These are phyloP conservation scores for Andrographis paniculata DNA, from an alignment of 305 asterid species.

Conservation along the genomic window DNA sequence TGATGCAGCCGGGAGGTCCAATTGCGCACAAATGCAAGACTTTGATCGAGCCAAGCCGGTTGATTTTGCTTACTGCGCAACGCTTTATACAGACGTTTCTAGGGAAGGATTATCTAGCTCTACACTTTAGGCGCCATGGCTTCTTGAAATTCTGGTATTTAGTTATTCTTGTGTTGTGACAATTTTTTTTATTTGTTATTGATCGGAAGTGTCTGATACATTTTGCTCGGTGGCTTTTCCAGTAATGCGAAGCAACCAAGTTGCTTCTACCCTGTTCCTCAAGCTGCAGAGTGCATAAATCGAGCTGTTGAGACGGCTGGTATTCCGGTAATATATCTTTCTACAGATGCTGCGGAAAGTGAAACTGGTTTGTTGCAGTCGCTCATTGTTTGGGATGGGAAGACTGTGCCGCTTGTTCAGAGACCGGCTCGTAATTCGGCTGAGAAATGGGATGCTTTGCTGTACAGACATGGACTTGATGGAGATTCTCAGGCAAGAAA, in stretches of 20 bases:
- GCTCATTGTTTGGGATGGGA: constrained; percentile 55
- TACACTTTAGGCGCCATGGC: constrained; percentile 95
- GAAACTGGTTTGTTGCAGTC: constrained; percentile 88
- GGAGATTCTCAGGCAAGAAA: constrained; percentile 67
- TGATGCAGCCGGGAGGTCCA: constrained; percentile 97
- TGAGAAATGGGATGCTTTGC: constrained; percentile 95
- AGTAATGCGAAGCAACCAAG: constrained; percentile 87
- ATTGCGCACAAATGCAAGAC: constrained; percentile 87
- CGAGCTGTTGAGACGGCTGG: constrained; percentile 65
- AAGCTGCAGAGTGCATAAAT: constrained; percentile 93
- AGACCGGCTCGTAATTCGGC: constrained; percentile 86
- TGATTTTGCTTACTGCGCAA: constrained; percentile 88
- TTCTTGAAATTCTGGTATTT: constrained; percentile 92
- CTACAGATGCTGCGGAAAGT: constrained; percentile 96
- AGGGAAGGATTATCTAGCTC: constrained; percentile 76
- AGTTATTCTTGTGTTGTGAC: constrained; percentile 1
- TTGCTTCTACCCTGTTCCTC: constrained; percentile 95
- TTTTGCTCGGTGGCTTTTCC: constrained; percentile 23
- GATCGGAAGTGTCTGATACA: constrained; percentile 10
- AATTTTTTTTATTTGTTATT: constrained; percentile 6
- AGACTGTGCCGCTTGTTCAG: constrained; percentile 76
- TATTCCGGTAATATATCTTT: constrained; percentile 76
- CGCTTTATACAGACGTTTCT: constrained; percentile 93
- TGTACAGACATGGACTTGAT: constrained; percentile 82
- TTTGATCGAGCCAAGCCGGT: constrained; percentile 81